Evolutionary conservation across 805 yeast genomes (phyloP).

Genomic region (Blastobotrys parvus): DNA sequence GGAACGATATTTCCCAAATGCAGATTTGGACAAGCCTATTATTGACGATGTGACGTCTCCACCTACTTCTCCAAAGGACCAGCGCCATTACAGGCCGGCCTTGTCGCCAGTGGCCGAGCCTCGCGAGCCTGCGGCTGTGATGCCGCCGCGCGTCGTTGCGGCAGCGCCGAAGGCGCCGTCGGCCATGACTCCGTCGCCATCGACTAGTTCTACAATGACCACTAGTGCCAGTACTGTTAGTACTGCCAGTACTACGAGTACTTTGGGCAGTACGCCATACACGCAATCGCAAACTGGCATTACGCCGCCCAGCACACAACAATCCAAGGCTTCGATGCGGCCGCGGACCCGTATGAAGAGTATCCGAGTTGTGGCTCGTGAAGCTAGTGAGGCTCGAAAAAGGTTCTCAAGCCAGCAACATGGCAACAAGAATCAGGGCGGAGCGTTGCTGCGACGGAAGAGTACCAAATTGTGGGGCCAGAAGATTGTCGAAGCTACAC

Average conservation of each 20-base stretch:
- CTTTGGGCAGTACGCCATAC: background rate
- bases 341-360: constrained; percentile 59
- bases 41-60: constrained; percentile 48
- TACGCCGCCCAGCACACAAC: too few species aligned
- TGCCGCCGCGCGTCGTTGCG: background rate
- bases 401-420: constrained; percentile 18
- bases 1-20: constrained; percentile 85
- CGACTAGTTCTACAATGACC: background rate
- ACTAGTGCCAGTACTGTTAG: background rate
- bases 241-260: background rate
- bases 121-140: constrained; percentile 4
- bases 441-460: constrained; percentile 48
- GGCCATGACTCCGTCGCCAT: background rate
- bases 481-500: constrained; percentile 80
- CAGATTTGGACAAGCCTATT: constrained; percentile 87
- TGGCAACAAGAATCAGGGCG: constrained; percentile 1
- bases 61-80: constrained; percentile 4
- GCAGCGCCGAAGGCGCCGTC: background rate
- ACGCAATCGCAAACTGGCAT: background rate
- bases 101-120: constrained; percentile 16
- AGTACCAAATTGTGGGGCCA: constrained; percentile 99
- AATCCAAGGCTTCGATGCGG: background rate
- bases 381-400: constrained; percentile 63
- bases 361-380: constrained; percentile 86
- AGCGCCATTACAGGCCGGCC: constrained; percentile 2